Conservation (phyloP, 257 asterid genomes). For the Apocynum venetum region DNA sequence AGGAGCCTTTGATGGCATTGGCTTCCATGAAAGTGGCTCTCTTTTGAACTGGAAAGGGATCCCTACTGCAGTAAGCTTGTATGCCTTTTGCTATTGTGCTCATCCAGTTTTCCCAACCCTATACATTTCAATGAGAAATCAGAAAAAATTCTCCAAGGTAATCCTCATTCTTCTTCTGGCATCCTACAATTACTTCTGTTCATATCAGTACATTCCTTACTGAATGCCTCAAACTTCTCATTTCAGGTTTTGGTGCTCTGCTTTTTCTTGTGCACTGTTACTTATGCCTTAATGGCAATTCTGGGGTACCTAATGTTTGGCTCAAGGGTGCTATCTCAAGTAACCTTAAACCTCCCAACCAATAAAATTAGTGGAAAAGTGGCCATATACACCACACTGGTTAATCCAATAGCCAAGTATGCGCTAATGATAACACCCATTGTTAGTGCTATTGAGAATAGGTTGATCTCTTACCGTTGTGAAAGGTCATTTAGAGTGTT, state of each 20-base stretch:
- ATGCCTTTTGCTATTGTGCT: constrained; percentile 86
- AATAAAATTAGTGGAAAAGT: constrained; percentile 51
- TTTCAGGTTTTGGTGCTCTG: constrained; percentile 72
- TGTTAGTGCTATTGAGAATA: constrained; percentile 45
- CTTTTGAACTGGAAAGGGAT: constrained; percentile 43
- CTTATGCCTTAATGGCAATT: constrained; percentile 67
- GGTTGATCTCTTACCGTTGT: constrained; percentile 19
- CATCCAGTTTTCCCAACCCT: constrained; percentile 93
- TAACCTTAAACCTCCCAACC: constrained; percentile 71
- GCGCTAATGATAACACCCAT: constrained; percentile 77
- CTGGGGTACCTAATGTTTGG: constrained; percentile 83
- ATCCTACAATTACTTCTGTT: no score
- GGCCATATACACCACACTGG: constrained; percentile 73
- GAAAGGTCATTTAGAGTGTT: constrained; percentile 30
- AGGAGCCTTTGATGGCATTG: constrained; percentile 54
- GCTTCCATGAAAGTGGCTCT: constrained; percentile 48
- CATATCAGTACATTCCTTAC: background rate
- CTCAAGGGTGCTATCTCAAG: constrained; percentile 49
- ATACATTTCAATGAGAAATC: constrained; percentile 78
- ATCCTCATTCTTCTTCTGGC: background rate
- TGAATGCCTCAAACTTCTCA: background rate
- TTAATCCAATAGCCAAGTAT: constrained; percentile 80
- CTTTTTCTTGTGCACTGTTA: constrained; percentile 51
- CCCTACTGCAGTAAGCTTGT: constrained; percentile 72
- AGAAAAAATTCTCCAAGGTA: constrained; percentile 78